A percentile compares a stretch with the other conserved stretches of the same genome.
Conservation (phyloP, 2,329 filamentous ascomycete species). For the Leptographium lundbergii region DNA sequence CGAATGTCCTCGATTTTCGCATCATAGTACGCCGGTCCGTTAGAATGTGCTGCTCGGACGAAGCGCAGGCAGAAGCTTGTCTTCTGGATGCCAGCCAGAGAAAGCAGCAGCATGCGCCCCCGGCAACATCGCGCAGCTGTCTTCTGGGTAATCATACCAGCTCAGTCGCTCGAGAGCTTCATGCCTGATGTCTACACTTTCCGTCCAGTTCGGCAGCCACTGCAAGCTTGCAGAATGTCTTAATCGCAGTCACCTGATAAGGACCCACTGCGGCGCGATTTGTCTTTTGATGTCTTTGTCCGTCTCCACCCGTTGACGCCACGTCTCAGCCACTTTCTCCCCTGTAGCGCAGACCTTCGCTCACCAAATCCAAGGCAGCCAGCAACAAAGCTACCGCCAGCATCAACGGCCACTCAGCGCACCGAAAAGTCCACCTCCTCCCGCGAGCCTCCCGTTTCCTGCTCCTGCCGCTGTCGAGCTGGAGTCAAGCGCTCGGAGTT, state of each 20-base stretch:
- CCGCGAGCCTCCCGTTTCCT: neutral
- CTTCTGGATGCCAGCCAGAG: neutral
- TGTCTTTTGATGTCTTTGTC: no score
- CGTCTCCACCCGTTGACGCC: neutral
- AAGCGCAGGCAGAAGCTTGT: neutral
- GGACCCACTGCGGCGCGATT: neutral
- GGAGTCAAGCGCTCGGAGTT: neutral
- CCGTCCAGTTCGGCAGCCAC: neutral
- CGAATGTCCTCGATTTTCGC: slow-evolving; percentile 50
- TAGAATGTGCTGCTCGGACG: neutral
- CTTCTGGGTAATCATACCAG: slow-evolving; percentile 5
- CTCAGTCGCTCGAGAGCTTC: no score
- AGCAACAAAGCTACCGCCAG: neutral
- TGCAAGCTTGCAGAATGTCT: neutral
- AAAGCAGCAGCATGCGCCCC: neutral
- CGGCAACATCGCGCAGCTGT: slow-evolving; percentile 1
- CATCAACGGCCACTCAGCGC: neutral
- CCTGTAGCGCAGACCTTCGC: neutral
- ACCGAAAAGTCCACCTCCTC: neutral
- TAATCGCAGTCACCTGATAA: neutral
- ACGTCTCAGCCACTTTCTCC: neutral
- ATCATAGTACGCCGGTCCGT: slow-evolving; percentile 17
- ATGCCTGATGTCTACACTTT: neutral
- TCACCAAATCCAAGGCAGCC: neutral
- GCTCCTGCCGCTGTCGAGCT: neutral